Evolutionary conservation across 495 filamentous ascomycete genomes (phyloP).

Genomic region (Annulohypoxylon nitens): DNA sequence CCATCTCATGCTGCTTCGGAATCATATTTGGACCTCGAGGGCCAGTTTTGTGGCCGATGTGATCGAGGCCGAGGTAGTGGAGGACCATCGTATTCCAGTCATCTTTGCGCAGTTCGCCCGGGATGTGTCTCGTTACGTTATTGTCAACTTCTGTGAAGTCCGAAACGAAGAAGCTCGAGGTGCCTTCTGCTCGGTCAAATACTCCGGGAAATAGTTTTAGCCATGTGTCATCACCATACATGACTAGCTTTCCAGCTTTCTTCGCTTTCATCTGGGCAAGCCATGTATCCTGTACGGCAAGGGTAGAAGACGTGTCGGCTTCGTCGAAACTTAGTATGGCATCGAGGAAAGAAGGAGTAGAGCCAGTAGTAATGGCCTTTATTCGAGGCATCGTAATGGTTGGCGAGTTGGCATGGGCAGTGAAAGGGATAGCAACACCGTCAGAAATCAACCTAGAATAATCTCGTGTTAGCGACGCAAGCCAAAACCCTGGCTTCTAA

Average conservation of each 20-base stretch:
- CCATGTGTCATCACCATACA: conserved; percentile 99
- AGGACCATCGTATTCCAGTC: conserved; percentile 96
- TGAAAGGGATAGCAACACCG: conserved; percentile 90
- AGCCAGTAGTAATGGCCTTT: conserved; percentile 97
- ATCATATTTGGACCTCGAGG: conserved; percentile 93
- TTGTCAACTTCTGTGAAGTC: conserved; percentile 98
- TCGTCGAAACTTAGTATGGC: conserved; percentile 97
- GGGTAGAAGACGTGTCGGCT: conserved; percentile 86
- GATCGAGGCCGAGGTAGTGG: conserved; percentile 96
- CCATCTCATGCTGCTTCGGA: conserved; percentile 95
- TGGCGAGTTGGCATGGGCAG: conserved; percentile 93
- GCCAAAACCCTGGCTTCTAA: neutral
- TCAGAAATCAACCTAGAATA: conserved; percentile 78
- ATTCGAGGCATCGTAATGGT: conserved; percentile 99
- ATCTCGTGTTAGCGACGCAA: conserved; percentile 38
- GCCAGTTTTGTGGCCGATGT: conserved; percentile 96
- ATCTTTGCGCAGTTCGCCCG: conserved; percentile 75
- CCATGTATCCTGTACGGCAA: conserved; percentile 94
- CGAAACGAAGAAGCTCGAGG: conserved; percentile 97
- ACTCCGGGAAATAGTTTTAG: conserved; percentile 92
- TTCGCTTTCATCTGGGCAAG: conserved; percentile 88
- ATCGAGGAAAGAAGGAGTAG: conserved; percentile 95
- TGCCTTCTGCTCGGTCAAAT: conserved; percentile 89
- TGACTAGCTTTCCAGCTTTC: conserved; percentile 77
- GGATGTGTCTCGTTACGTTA: conserved; percentile 94